phyloP scores from a whole-genome alignment of 352 stramenopile genomes.

The Phytophthora quininea region DNA sequence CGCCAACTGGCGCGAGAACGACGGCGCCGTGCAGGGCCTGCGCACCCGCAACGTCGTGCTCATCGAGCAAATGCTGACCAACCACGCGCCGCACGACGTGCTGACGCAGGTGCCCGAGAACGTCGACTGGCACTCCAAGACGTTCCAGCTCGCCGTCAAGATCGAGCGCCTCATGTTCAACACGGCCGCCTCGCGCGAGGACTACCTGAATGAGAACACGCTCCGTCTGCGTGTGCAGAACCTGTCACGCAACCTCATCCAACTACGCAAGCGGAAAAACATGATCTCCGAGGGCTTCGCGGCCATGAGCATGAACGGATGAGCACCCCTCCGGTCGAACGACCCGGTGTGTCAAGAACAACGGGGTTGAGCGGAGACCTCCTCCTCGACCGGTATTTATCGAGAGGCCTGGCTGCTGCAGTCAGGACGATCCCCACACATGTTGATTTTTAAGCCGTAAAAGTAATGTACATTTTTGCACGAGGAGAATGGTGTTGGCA shows the following conservation, averaged over 20 bases:
- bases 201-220: conserved; percentile 64
- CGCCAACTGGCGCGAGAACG: conserved; percentile 29
- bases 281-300: conserved; percentile 35
- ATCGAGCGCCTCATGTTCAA: conserved; percentile 69
- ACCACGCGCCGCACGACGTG: conserved; percentile 60
- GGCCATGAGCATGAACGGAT: conserved; percentile 27
- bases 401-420: neutral
- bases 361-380: neutral
- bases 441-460: neutral
- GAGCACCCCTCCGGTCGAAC: neutral
- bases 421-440: neutral
- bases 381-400: neutral
- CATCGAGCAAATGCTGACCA: conserved; percentile 64
- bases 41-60: conserved; percentile 48
- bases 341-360: neutral
- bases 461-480: neutral
- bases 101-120: conserved; percentile 64
- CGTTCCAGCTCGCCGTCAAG: conserved; percentile 64
- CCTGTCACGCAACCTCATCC: conserved; percentile 55
- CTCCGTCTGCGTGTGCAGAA: conserved; percentile 54
- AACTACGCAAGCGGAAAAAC: conserved; percentile 64
- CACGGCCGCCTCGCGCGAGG: conserved; percentile 47
- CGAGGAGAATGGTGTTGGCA: neutral
- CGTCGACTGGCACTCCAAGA: conserved; percentile 67
- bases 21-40: conserved; percentile 37